A percentile compares a stretch with the other conserved stretches of the same genome.
These are phyloP conservation scores for Claviceps africana DNA, from an alignment of 2,329 filamentous ascomycete species.

Conservation along the genomic window DNA sequence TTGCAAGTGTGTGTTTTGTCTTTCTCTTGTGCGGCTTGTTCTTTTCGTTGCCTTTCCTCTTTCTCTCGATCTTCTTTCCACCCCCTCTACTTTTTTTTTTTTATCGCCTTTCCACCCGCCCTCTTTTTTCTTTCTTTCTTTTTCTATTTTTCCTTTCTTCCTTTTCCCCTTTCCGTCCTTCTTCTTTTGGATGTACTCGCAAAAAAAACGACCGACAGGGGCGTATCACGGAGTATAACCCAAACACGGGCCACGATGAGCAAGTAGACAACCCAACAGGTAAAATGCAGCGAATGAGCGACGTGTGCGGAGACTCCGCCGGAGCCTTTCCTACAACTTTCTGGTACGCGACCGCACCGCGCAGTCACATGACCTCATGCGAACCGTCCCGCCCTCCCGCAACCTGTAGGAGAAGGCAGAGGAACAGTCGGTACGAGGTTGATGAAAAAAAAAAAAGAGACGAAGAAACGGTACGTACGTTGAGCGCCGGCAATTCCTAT, in stretches of 20 bases:
- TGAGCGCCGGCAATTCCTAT: background rate
- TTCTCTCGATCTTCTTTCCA: too few species aligned
- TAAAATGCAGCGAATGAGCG: background rate
- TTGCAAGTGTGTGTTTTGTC: background rate
- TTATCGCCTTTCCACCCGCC: too few species aligned
- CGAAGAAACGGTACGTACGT: background rate
- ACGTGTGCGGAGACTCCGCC: background rate
- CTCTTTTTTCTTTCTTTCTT: background rate
- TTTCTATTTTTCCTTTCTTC: too few species aligned
- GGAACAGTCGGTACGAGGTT: background rate
- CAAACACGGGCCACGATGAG: background rate
- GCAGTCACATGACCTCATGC: slow-evolving; percentile 20
- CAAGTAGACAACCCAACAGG: too few species aligned
- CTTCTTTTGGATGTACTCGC: too few species aligned
- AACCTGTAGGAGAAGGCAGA: background rate
- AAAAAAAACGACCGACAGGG: too few species aligned
- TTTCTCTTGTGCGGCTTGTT: background rate
- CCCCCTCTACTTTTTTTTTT: too few species aligned
- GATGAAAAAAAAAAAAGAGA: too few species aligned
- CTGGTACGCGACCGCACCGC: slow-evolving; percentile 17
- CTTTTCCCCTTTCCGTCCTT: too few species aligned
- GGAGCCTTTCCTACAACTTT: background rate
- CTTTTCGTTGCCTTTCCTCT: background rate
- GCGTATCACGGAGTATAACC: too few species aligned
- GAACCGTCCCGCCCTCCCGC: background rate